Percentiles rank a stretch among this genome's conserved stretches.
Conservation (phyloP, 2,329 filamentous ascomycete genomes). For the Curvularia sp. region DNA sequence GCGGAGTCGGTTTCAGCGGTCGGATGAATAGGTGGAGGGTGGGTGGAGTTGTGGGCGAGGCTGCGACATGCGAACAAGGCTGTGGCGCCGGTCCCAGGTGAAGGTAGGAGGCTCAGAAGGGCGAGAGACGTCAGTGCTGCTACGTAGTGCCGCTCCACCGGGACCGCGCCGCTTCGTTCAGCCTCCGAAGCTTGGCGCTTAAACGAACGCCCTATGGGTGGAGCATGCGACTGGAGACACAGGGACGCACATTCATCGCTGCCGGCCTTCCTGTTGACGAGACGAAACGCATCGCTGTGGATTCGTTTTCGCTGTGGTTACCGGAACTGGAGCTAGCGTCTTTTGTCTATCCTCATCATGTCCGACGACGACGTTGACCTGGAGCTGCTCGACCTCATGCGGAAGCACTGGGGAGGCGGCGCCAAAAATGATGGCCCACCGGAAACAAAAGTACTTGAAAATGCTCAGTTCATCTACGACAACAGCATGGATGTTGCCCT, state of each 20-base stretch:
- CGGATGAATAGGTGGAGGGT: conserved; percentile 9
- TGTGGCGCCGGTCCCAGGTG: conserved; percentile 18
- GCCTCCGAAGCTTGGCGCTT: conserved; percentile 37
- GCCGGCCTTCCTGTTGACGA: neutral
- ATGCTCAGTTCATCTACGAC: conserved; percentile 86
- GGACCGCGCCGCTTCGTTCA: conserved; percentile 21
- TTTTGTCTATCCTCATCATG: conserved; percentile 59
- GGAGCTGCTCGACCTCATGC: conserved; percentile 84
- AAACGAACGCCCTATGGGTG: conserved; percentile 29
- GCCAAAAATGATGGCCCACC: conserved; percentile 63
- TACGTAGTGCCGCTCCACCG: conserved; percentile 25
- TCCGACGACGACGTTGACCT: conserved; percentile 91
- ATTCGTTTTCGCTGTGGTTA: conserved; percentile 7
- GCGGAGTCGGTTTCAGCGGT: conserved; percentile 32
- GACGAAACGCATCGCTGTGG: neutral
- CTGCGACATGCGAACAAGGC: conserved; percentile 29
- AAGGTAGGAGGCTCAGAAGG: conserved; percentile 26
- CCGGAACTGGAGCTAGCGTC: conserved; percentile 13
- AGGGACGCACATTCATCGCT: conserved; percentile 7
- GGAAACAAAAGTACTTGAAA: conserved; percentile 81
- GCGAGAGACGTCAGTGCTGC: conserved; percentile 33
- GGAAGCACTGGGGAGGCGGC: conserved; percentile 74
- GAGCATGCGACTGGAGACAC: conserved; percentile 13
- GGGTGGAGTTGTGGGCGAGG: conserved; percentile 18
- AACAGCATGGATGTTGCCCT: conserved; percentile 93